phyloP scores from a whole-genome alignment of 768 basidiomycete genomes.

The Leccinellum rugosiceps region DNA sequence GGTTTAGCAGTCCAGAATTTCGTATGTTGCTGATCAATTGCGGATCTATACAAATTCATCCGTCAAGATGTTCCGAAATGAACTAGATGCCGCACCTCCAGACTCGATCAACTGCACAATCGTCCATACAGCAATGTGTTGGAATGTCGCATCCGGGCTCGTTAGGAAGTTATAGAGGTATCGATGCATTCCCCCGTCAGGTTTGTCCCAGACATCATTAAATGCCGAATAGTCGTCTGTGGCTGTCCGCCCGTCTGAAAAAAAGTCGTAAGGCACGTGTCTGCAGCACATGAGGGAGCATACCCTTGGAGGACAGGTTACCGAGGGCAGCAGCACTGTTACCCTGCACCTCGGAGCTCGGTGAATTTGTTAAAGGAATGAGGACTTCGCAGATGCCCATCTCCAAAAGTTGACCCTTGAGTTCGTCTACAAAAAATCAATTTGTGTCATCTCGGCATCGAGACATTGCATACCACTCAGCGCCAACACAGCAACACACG shows the following conservation, averaged over 20 bases:
- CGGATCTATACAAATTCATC: constrained; percentile 52
- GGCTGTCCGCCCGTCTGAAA: constrained; percentile 67
- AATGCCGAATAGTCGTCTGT: constrained; percentile 94
- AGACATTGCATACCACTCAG: constrained; percentile 71
- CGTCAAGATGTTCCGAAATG: background rate
- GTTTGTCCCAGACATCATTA: constrained; percentile 97
- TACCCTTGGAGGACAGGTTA: constrained; percentile 95
- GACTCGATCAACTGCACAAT: constrained; percentile 97
- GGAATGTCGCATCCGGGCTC: constrained; percentile 94
- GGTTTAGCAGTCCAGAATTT: constrained; percentile 72
- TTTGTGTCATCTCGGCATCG: background rate
- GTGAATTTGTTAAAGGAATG: constrained; percentile 94
- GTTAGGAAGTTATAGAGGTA: constrained; percentile 94
- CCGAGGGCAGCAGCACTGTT: constrained; percentile 98
- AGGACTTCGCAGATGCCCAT: constrained; percentile 98
- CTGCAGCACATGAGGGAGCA: constrained; percentile 7
- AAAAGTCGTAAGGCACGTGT: background rate
- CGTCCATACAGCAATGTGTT: constrained; percentile 99
- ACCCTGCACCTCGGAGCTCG: constrained; percentile 96
- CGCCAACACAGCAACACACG: constrained; percentile 94
- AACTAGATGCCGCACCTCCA: constrained; percentile 52
- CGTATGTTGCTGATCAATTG: constrained; percentile 90
- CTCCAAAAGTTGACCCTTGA: constrained; percentile 94
- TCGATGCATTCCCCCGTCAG: constrained; percentile 94
- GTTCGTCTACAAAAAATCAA: constrained; percentile 64